Base-by-base conservation (phyloP, 257 asterid species). In the Nicotiana paniculata region DNA sequence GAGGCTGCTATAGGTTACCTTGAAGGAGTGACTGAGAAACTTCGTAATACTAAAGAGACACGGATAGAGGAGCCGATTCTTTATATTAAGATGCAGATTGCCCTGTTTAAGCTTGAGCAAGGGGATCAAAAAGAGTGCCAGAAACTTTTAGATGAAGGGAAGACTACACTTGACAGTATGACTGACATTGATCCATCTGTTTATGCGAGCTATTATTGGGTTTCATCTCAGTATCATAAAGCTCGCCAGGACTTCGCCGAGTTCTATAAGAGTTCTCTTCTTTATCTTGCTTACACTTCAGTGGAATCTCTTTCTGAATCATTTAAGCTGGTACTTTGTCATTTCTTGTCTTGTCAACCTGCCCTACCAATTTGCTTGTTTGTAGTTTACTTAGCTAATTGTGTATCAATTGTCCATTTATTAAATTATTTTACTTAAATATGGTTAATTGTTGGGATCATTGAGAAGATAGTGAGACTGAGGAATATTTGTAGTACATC, bases 181-280 rank as follows among this genome's bases (percentile, higher is more conserved):
- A 96, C 99, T 24, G 99, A 93, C 86, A 94, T 94, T 84, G 99
- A 96, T 91, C 99, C 99, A 43, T 88, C 99, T 21, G 99, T 94
- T 65, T 93, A 96, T 89, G 98, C 98, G 82, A 93, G 90, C 89
- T 93, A 87, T 85, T 96, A 94, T 81, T 96, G 99, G 99, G 92
- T 93, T 77, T 90, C 98, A 57, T 94, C 98, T 37, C 98, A 96
- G 87, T 92, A 90, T 85, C 91, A 93, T 81, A 96, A 96, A 85
- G 83, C 93, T 76, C 90, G 87, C 26, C 98, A 93, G 85, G 99
- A 96, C 81, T 96, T 96, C 85, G 97, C 99, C 1, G 99, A 94
- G 83, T 96, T 96, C 85, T 96, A 96, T 87, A 91, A 92, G 86
- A 92, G 97, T 82, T 98, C 97, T 76, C 98, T 96, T 68, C 98